Evolutionary conservation across 2,329 filamentous ascomycete species (phyloP), one percentile per base, ranked within the genome.

Genomic region (Hymenoscyphus linearis): DNA sequence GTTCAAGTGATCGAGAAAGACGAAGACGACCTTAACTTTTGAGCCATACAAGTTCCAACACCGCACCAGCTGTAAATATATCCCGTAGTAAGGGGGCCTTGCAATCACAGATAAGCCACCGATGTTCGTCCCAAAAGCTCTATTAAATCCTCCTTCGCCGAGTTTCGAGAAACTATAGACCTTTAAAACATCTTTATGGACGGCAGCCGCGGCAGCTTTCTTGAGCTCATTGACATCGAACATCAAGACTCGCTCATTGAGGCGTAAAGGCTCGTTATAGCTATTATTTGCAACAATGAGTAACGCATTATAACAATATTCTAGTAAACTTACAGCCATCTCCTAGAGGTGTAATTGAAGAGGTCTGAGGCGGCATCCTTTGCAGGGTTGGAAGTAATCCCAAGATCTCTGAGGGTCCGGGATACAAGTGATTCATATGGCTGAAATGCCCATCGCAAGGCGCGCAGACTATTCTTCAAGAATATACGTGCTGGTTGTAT

Each of bases 111-210:
- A 22, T 31, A 58, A 26, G 3, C 54, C 60, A 52, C 62, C 60
- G 6, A 62, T 64, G 3, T 35, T 58, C 22, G 62, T 31, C 22
- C 57, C 56, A 13, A 64, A 62, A 26, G 55, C 55, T 57, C 60
- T 57, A n/a, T 47, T 62, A n/a, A 64, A 64, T 16, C 60, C 62
- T 3, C 62, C 60, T 69, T 80, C 76, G 13, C 56, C 56, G 34
- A 64, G 59, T 50, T 64, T 64, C 13, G n/a, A 44, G 52, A 64
- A 57, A 22, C 34, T 47, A 4, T 52, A 10, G 22, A 62, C 60
- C 7, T 22, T 50, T 44, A 47, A 14, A 22, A 36, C 34, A 58
- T 62, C 27, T 40, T 59, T 64, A 16, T 59, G 27, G 50, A 59
- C 52, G 36, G 59, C 57, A 35, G 40, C 60, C 6, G 62, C 59